Evolutionary conservation across 2,329 filamentous ascomycete species (phyloP), one percentile per base, ranked within the genome.

Genomic region (Curvularia sp.): DNA sequence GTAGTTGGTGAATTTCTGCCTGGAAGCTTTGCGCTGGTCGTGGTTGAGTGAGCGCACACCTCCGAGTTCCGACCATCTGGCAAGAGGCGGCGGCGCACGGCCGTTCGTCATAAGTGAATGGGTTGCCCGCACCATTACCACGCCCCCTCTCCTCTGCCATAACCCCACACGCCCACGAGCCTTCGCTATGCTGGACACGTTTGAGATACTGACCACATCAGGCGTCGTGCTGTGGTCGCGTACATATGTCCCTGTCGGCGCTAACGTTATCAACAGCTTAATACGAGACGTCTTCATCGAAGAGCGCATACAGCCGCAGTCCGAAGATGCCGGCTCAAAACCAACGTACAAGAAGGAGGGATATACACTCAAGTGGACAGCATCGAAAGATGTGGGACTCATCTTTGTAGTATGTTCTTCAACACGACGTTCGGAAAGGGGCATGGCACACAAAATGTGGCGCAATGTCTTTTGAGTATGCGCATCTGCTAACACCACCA

Each of bases 281-380:
- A 97, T 99, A 79, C 89, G 89, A 76, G 93, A 98, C 79, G 92
- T 97, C 74, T 97, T 99, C 77, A 97, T 99, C 74, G 95, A 99
- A 80, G 94, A 97, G 82, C 93, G 91, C 77, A 85, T 86, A 59
- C 84, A 87, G 57, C 83, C 83, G 49, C 82, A 84, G 52, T 82
- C 86, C 54, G 82, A 87, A 51, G 86, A 87, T 65, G 84, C 87
- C 13, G 81, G 86, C 15, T 81, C 80, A 49, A 92, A 92, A 67
- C 86, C 91, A 15, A 84, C 89, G 0, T 99, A 95, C 80, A 92
- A 87, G 78, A 90, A 91, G 72, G 95, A 98, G 69, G 93, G 96
- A 67, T 96, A 98, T 75, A 98, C 93, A 0, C 78, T 99, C 67
- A 96, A 95, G 80, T 99, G 94, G 91, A 93, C 92, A 4, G 87